Evolutionary conservation across 345 rosid genomes (phyloP), one percentile per base, ranked within the genome.

Genomic region (Corymbia maculata): DNA sequence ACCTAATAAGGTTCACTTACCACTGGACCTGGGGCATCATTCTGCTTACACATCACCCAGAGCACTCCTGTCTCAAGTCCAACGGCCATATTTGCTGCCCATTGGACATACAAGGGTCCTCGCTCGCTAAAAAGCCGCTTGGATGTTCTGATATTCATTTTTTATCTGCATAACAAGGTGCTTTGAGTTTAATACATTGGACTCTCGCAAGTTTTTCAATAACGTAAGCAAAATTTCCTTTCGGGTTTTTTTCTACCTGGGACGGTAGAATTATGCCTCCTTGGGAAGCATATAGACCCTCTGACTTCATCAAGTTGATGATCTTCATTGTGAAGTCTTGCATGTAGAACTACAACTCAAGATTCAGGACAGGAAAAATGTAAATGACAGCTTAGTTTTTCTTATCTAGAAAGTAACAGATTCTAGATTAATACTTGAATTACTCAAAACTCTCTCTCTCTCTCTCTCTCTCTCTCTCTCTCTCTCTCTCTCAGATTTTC

Each of bases 11-110:
- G 52, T 85, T 47, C 30, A 86, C 94, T 64, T 53, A 97, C 99
- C 94, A 96, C 96, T 1, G 98, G 99, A 87, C 94, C 97, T 51
- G 99, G 99, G 88, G 99, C 98, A 88, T 97, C 98, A 3, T 91
- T 85, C 90, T 95, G 97, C 90, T 95, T 95, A 93, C 99, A 96
- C 99, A 97, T 97, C 24, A 94, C 92, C 99, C 99, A 97, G 47
- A 99, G 99, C 28, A 96, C 99, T 13, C 98, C 99, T 2, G 98
- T 94, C 52, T 93, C 86, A 7, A 94, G 94, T 7, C 91, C 95
- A 7, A 95, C 96, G 0, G 98, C 98, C 98, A 96, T 96, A 86
- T 92, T 88, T 36, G 93, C 98, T 8, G 98, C 99, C 99, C 99
- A 97, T 21, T 55, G 88, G 70, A 96, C 94, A 87, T 96, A 97